Conservation (phyloP, 129 eudicot genomes). For the Centella asiatica region DNA sequence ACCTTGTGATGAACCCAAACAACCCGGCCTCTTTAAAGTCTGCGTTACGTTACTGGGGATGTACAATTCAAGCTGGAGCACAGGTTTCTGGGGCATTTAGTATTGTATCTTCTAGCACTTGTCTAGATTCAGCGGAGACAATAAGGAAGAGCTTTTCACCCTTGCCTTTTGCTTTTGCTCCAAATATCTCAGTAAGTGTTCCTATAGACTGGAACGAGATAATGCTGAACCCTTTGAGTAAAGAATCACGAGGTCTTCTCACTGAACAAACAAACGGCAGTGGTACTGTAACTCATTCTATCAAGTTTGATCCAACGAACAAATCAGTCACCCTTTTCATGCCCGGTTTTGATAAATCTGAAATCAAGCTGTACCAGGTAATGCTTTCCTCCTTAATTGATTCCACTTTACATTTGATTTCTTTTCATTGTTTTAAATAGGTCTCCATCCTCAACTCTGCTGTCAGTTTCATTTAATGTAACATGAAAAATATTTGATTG, state of each 20-base stretch:
- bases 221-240: slow-evolving; percentile 23
- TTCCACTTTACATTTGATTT: neutral
- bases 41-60: slow-evolving; percentile 93
- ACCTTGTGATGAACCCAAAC: slow-evolving; percentile 60
- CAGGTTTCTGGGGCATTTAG: slow-evolving; percentile 84
- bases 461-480: too few species aligned
- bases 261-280: slow-evolving; percentile 14
- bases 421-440: neutral
- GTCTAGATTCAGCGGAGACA: slow-evolving; percentile 27
- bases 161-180: slow-evolving; percentile 60
- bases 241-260: slow-evolving; percentile 45
- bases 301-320: slow-evolving; percentile 56
- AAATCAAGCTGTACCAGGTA: slow-evolving; percentile 93
- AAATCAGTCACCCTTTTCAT: slow-evolving; percentile 72
- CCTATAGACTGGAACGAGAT: slow-evolving; percentile 56
- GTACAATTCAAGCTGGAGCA: slow-evolving; percentile 81
- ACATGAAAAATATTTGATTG: too few species aligned
- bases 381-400: neutral
- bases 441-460: too few species aligned
- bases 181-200: slow-evolving; percentile 26
- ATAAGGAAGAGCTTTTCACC: slow-evolving; percentile 48
- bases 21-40: slow-evolving; percentile 44
- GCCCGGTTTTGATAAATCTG: slow-evolving; percentile 98
- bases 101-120: slow-evolving; percentile 25
- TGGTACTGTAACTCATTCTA: slow-evolving; percentile 25